Base-by-base conservation (phyloP, 176 grass and related monocot genomes). In the Oryza brachyantha region DNA sequence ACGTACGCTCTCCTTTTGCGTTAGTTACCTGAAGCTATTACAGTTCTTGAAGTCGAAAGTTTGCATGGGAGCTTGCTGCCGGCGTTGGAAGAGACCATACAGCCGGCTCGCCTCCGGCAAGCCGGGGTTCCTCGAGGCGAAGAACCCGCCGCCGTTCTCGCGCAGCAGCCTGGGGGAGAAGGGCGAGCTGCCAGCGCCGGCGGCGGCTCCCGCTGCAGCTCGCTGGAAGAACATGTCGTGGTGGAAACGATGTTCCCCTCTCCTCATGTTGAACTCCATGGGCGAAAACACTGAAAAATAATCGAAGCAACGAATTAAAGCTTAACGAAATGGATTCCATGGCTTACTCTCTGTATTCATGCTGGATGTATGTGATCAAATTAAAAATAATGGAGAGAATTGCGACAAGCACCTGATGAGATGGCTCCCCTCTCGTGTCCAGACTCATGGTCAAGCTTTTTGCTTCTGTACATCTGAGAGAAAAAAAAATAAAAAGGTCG, bases 401-500 rank as follows among this genome's bases (percentile, higher is more conserved):
- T 16, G 36, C 37, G 37, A 21, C 60, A 73, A 40, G 52, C 61
- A 86, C 80, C 88, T 81, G 96, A 84, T 40, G 83, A 85, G 13
- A 82, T 85, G 73, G 60, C 73, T 27, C 58, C 65, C 55, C 89
- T 93, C 39, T 91, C 90, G 79, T 99, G 90, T 40, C 85, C 81
- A 48, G 81, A 84, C 50, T 96, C 91, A 59, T 85, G 72, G 27
- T 93, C 96, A 12, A 91, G 60, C 68, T 93, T 99, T 86, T 99
- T 99, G 88, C 92, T 99, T 84, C 96, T 90, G 79, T 99, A 99
- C 96, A 99, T 99, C 96, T 99, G 92, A 84, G 77, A 81, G n/a
- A n/a, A n/a, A n/a, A n/a, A n/a, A n/a, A n/a, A n/a, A n/a, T n/a
- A n/a, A 66, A 86, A 78, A 89, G 61, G 46, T 12, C 12, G 67